Percentiles rank a stretch among this genome's conserved stretches.
phyloP scores from a whole-genome alignment of 192 early-diverging fungal species.

The Linderina pennispora region DNA sequence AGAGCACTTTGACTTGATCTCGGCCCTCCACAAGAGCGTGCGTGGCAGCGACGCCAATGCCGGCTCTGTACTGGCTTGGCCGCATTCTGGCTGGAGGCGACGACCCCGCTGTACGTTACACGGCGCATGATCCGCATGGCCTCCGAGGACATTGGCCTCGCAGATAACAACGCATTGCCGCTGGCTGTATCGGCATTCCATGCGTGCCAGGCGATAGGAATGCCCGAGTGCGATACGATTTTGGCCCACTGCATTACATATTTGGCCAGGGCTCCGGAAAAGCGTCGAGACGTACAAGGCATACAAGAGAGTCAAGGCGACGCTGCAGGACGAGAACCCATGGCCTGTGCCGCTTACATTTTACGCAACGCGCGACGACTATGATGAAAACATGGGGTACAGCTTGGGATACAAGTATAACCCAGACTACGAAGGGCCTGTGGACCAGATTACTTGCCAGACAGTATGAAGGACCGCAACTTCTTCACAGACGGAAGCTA shows the following conservation, averaged over 20 bases:
- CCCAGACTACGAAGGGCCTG: conserved; percentile 63
- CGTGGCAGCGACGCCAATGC: conserved; percentile 79
- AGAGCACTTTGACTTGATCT: conserved; percentile 89
- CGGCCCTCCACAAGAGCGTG: conserved; percentile 83
- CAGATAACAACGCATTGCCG: conserved; percentile 70
- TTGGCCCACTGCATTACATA: conserved; percentile 75
- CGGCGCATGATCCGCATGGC: conserved; percentile 75
- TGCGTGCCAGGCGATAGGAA: conserved; percentile 80
- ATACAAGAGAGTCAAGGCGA: conserved; percentile 59
- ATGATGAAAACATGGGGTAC: conserved; percentile 83
- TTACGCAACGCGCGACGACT: conserved; percentile 69
- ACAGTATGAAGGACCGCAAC: conserved; percentile 50
- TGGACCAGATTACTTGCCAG: conserved; percentile 79
- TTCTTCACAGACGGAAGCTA: conserved; percentile 47
- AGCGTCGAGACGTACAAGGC: conserved; percentile 78
- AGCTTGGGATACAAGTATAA: conserved; percentile 78
- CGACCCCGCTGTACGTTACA: conserved; percentile 83
- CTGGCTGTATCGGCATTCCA: conserved; percentile 72
- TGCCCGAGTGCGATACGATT: conserved; percentile 88
- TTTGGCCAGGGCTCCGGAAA: conserved; percentile 73
- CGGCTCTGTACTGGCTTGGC: conserved; percentile 82
- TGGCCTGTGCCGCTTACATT: conserved; percentile 83
- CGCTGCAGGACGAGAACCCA: conserved; percentile 52
- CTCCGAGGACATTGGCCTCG: conserved; percentile 84
- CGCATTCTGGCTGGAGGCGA: conserved; percentile 87